Evolutionary conservation across 1,139 yeast species (phyloP).

Genomic region (Magnusiomyces paraingens): DNA sequence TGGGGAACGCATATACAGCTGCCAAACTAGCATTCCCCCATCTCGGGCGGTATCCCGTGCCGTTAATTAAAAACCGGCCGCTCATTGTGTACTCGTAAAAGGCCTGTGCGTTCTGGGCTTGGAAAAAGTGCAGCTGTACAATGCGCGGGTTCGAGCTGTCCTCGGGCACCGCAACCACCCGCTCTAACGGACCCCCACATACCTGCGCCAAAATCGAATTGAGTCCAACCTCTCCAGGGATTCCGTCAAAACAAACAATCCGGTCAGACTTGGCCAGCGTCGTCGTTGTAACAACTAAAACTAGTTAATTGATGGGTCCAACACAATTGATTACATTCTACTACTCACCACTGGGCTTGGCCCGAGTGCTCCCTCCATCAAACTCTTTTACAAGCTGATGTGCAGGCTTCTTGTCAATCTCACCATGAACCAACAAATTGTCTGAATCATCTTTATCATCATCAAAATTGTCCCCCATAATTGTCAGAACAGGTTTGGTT

Average conservation of each 20-base stretch:
- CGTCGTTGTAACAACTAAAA: neutral
- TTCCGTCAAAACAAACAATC: constrained; percentile 33
- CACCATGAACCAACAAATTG: too few species aligned
- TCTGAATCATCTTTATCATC: too few species aligned
- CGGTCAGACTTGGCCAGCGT: constrained; percentile 11
- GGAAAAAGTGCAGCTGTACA: constrained; percentile 50
- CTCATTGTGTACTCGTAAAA: constrained; percentile 52
- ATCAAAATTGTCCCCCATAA: too few species aligned
- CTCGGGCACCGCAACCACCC: constrained; percentile 32
- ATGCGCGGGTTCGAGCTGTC: constrained; percentile 14
- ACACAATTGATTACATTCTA: neutral
- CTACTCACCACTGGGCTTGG: constrained; percentile 4
- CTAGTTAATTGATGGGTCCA: neutral
- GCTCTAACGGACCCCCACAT: constrained; percentile 71
- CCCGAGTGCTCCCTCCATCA: neutral
- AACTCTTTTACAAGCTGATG: too few species aligned
- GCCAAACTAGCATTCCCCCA: constrained; percentile 27
- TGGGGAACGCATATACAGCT: constrained; percentile 26
- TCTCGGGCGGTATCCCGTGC: constrained; percentile 40
- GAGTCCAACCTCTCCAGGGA: constrained; percentile 42
- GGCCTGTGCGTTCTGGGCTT: constrained; percentile 46
- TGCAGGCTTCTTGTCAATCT: too few species aligned
- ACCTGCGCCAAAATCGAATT: constrained; percentile 51
- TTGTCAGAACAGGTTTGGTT: too few species aligned
- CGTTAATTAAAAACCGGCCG: constrained; percentile 59